Conservation (phyloP, 495 filamentous ascomycete genomes). For the Penicillium angulare region DNA sequence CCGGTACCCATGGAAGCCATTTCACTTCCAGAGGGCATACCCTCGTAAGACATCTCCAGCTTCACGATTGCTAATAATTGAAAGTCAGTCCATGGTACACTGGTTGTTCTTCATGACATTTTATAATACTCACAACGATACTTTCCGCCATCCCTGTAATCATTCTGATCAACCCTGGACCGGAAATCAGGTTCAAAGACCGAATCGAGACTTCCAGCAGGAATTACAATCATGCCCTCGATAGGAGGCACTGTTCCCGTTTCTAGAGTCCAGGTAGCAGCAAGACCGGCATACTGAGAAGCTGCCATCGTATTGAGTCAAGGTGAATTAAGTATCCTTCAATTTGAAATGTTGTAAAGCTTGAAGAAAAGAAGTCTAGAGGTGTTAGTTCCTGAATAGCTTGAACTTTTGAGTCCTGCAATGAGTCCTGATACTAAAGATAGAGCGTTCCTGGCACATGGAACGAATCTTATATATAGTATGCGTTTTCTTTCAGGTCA, state of each 20-base stretch:
- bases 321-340: no score
- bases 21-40: neutral
- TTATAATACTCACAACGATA: neutral
- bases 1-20: neutral
- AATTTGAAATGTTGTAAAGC: no score
- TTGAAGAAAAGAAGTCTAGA: no score
- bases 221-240: neutral
- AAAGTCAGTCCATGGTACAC: neutral
- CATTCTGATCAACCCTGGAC: neutral
- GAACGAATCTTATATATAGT: no score
- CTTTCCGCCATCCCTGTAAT: neutral
- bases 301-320: no score
- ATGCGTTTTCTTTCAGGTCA: no score
- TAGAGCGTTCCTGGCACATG: no score
- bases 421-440: no score
- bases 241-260: neutral
- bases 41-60: neutral
- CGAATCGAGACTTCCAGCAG: neutral
- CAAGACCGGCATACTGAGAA: neutral
- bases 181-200: neutral
- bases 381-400: no score
- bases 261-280: neutral
- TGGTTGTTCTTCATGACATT: neutral
- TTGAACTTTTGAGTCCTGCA: no score
- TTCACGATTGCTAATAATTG: neutral